Evolutionary conservation across 1,284 basidiomycete genomes (phyloP).

Genomic region (Ceraceosorus guamensis): DNA sequence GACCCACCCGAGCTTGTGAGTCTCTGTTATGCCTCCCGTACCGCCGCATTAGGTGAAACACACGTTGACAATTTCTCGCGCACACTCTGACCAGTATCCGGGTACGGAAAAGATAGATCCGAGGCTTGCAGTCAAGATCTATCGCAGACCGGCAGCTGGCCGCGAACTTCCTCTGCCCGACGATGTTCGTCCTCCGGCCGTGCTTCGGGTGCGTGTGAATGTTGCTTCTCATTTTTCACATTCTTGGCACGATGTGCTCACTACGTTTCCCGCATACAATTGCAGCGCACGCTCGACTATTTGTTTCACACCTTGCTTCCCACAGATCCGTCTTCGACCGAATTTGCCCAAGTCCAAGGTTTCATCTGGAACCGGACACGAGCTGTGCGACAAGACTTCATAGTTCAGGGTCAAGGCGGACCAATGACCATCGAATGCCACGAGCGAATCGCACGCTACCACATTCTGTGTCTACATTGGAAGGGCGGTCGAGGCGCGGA

Average conservation of each 20-base stretch:
- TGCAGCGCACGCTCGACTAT: slow-evolving; percentile 73
- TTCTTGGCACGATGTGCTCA: neutral
- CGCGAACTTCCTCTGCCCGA: slow-evolving; percentile 78
- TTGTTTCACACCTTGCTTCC: slow-evolving; percentile 75
- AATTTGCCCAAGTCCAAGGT: slow-evolving; percentile 65
- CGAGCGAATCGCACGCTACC: slow-evolving; percentile 86
- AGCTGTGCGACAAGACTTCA: slow-evolving; percentile 85
- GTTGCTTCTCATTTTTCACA: no score
- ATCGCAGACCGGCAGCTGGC: slow-evolving; percentile 80
- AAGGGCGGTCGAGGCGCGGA: slow-evolving; percentile 51
- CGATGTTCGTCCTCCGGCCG: slow-evolving; percentile 76
- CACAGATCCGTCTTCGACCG: slow-evolving; percentile 51
- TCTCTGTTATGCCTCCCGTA: neutral
- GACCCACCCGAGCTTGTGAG: slow-evolving; percentile 67
- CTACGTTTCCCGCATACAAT: neutral
- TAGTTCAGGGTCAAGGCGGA: slow-evolving; percentile 78
- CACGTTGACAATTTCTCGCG: neutral
- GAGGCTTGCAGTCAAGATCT: slow-evolving; percentile 81
- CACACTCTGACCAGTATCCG: slow-evolving; percentile 16
- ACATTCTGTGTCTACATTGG: slow-evolving; percentile 77
- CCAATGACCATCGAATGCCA: slow-evolving; percentile 75
- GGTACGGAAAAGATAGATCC: slow-evolving; percentile 67
- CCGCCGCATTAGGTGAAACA: neutral
- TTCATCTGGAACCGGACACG: slow-evolving; percentile 91
- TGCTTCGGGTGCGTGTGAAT: slow-evolving; percentile 57